Evolutionary conservation across 1,139 yeast genomes (phyloP).

Genomic region (Fermentozyma sake): DNA sequence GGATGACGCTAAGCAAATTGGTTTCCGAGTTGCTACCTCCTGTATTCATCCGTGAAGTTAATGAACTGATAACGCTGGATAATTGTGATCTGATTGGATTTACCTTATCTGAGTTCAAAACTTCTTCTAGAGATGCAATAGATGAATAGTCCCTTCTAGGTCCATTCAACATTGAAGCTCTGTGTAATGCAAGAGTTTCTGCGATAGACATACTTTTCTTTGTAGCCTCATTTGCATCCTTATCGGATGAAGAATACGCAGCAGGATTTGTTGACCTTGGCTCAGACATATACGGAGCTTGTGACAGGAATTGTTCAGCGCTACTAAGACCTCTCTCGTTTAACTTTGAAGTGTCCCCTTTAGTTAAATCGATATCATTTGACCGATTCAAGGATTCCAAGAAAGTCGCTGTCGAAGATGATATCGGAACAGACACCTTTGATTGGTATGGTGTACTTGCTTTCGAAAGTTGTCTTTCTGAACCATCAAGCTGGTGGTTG

Average conservation of each 20-base stretch:
- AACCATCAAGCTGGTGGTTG: too few relatives aligned
- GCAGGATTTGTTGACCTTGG: not conserved
- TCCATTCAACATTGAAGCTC: constrained; percentile 33
- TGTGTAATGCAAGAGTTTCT: constrained; percentile 56
- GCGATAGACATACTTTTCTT: constrained; percentile 48
- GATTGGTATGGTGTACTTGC: too few relatives aligned
- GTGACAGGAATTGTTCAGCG: too few relatives aligned
- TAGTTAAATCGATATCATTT: not conserved
- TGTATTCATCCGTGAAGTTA: constrained; percentile 10
- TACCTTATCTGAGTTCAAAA: constrained; percentile 16
- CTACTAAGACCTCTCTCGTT: not conserved
- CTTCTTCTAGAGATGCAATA: constrained; percentile 21
- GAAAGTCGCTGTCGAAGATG: too few relatives aligned
- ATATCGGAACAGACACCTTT: too few relatives aligned
- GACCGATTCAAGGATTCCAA: constrained; percentile 2
- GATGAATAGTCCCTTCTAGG: constrained; percentile 26
- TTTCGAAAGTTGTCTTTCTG: too few relatives aligned
- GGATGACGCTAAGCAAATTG: constrained; percentile 33
- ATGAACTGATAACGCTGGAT: constrained; percentile 7
- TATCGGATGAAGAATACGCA: not conserved
- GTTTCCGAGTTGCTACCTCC: constrained; percentile 19
- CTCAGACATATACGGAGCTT: too few relatives aligned
- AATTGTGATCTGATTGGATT: constrained; percentile 23
- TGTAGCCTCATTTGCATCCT: not conserved
- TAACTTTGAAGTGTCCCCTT: too few relatives aligned